Base-by-base conservation (phyloP, 1,139 yeast genomes). In the Kodamaea suecica region DNA sequence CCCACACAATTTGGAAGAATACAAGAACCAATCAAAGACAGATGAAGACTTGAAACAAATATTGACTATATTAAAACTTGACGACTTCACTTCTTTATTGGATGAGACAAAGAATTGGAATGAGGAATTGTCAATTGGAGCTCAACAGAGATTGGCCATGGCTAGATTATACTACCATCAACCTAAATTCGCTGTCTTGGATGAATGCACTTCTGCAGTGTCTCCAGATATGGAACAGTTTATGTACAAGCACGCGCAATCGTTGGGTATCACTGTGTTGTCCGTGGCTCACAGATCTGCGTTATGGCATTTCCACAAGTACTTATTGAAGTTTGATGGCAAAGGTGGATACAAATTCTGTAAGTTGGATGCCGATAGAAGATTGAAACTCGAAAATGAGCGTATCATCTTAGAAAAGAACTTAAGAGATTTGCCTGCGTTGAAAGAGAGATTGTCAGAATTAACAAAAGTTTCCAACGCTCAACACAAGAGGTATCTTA, bases 121-220 rank as follows among this genome's bases (percentile, higher is more conserved):
- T 10, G 96, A 87, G 50, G 88, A 88, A 47, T 68, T 90, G 43
- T 83, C 95, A 2, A 80, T 83, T 45, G 97, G 97, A 27, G 95
- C 92, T 15, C 97, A 90, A 58, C 97, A 90, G 57, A 70, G 95
- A 50, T 73, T 90, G 49, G 97, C 97, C 11, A 84, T 90, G 87
- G 96, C 95, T 2, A 74, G 97, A 49, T 69, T 90, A 57, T 90
- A 84, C 54, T 90, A 88, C 54, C 97, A 90, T 57, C 76, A 74
- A 51, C 97, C 97, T 2, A 83, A 80, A 59, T 90, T 87, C 67
- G 97, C 97, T 0, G 95, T 90, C 19, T 68, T 90, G 45, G 97
- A 90, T 61, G 97, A 90, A 62, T 90, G 97, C 60, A 90, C 97
- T 0, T 86, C 96, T 5, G 92, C 95, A 1, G 95, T 88, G 2